Percentiles rank a stretch among this genome's conserved stretches.
Conservation (phyloP, 768 basidiomycete genomes). For the Cyclocybe aegerita region DNA sequence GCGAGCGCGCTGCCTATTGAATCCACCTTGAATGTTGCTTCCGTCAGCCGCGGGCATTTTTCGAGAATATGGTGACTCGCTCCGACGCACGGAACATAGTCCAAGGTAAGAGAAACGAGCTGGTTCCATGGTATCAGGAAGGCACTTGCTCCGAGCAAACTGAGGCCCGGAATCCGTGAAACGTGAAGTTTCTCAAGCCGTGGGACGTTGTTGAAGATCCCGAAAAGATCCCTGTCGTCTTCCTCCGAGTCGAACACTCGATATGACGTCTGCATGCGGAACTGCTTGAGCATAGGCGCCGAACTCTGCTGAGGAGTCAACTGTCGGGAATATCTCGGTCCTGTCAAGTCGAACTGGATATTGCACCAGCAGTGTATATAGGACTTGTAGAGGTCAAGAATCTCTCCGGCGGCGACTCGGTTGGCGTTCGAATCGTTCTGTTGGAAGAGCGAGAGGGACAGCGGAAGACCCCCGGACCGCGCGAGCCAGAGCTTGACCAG, state of each 20-base stretch:
- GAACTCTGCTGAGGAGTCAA: conserved; percentile 19
- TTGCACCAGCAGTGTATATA: conserved; percentile 30
- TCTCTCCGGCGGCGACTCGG: conserved; percentile 23
- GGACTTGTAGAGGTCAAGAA: conserved; percentile 29
- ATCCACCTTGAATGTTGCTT: conserved; percentile 28
- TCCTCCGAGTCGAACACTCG: conserved; percentile 26
- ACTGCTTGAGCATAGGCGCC: conserved; percentile 29
- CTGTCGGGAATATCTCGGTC: conserved; percentile 24
- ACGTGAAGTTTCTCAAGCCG: conserved; percentile 27
- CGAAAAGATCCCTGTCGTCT: conserved; percentile 29
- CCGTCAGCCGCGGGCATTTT: conserved; percentile 25
- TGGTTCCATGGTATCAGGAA: conserved; percentile 32
- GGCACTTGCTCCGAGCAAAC: conserved; percentile 20
- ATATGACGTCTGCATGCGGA: conserved; percentile 26
- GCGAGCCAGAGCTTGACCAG: conserved; percentile 30
- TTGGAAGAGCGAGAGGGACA: conserved; percentile 30
- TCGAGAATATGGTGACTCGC: conserved; percentile 27
- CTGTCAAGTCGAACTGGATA: conserved; percentile 30
- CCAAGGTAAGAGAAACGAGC: conserved; percentile 23
- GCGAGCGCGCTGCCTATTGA: conserved; percentile 21
- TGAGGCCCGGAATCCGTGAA: conserved; percentile 29
- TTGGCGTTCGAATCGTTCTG: conserved; percentile 30
- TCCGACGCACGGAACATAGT: conserved; percentile 25
- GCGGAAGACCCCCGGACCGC: conserved; percentile 31
- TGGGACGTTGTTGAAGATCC: conserved; percentile 28